Percentiles rank a stretch among this genome's conserved stretches.
Evolutionary conservation across 495 filamentous ascomycete genomes (phyloP).

Genomic region (Astrothelium subdiscretum): DNA sequence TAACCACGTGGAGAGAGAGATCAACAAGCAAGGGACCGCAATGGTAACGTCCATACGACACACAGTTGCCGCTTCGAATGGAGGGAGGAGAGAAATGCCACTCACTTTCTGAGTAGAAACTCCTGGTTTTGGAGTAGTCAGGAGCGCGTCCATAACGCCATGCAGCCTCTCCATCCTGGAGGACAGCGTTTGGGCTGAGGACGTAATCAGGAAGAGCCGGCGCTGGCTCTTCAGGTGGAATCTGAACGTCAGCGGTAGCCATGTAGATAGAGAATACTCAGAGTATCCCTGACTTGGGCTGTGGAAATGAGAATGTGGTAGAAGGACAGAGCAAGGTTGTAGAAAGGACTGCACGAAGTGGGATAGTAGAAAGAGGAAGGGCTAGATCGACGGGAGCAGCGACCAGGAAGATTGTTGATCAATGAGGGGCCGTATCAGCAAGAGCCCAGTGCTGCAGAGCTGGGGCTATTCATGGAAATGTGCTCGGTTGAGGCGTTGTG

Average conservation of each 20-base stretch:
- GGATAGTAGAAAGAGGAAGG: neutral
- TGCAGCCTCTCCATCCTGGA: constrained; percentile 38
- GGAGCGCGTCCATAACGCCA: constrained; percentile 51
- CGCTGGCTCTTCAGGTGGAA: constrained; percentile 18
- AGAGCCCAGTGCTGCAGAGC: neutral
- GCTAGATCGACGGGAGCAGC: neutral
- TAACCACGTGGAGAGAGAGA: neutral
- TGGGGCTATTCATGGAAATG: neutral
- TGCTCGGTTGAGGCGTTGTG: neutral
- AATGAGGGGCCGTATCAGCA: neutral
- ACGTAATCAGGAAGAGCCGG: constrained; percentile 47
- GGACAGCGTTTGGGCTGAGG: constrained; percentile 45
- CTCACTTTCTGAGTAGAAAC: constrained; percentile 40
- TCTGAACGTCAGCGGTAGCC: constrained; percentile 14
- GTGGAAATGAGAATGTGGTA: neutral
- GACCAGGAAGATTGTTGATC: neutral
- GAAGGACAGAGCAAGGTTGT: neutral
- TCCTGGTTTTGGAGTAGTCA: constrained; percentile 48
- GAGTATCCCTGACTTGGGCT: neutral
- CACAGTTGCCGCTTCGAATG: neutral
- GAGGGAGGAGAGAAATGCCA: constrained; percentile 3
- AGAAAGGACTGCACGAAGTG: too few species aligned
- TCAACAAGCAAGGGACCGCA: neutral
- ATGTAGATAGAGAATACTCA: neutral
- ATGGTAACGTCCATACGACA: neutral